phyloP scores from a whole-genome alignment of 306 rosid species.

The Castanopsis chinensis region DNA sequence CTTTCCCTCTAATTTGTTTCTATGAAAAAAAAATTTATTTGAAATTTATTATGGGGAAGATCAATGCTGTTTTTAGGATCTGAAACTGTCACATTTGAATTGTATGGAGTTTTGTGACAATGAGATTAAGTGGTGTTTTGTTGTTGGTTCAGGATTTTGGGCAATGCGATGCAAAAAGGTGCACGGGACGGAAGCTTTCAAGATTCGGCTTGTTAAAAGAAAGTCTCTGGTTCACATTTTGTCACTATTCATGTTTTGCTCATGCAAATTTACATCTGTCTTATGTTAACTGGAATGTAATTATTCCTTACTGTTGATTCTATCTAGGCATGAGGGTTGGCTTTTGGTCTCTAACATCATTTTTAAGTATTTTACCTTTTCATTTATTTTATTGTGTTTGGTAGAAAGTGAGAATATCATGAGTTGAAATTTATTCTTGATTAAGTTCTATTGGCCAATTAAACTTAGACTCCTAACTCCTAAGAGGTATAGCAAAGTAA shows the following conservation, averaged over 20 bases:
- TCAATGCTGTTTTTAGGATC: neutral
- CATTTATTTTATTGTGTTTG: neutral
- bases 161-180: constrained; percentile 87
- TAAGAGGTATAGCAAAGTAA: neutral
- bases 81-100: neutral
- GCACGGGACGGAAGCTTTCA: constrained; percentile 95
- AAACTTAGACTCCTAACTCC: too few relatives aligned
- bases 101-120: neutral
- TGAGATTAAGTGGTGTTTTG: constrained; percentile 27
- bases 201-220: constrained; percentile 76
- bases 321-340: neutral
- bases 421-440: neutral
- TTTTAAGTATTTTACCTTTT: neutral
- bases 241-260: neutral
- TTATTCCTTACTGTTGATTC: neutral
- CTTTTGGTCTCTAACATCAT: neutral
- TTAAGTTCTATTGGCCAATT: neutral
- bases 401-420: neutral
- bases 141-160: constrained; percentile 76
- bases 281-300: neutral
- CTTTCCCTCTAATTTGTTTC: neutral
- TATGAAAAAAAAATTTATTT: neutral
- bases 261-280: neutral
- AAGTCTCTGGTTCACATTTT: constrained; percentile 36
- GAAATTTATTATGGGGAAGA: neutral